Evolutionary conservation across 2,329 filamentous ascomycete species (phyloP).

Genomic region (Cladosporium sp.): DNA sequence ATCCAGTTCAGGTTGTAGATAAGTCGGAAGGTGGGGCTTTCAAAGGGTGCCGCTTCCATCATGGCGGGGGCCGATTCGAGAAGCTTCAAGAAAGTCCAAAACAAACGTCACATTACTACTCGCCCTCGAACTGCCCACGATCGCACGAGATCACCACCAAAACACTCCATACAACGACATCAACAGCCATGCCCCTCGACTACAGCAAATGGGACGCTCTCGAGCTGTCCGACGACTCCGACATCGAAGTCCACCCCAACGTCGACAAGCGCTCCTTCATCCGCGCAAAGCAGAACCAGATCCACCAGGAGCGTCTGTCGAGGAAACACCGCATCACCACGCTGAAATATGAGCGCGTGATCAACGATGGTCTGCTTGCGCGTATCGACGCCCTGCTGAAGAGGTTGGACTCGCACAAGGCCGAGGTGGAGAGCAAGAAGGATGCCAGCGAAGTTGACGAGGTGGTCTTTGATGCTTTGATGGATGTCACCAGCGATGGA

Average conservation of each 20-base stretch:
- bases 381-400: conserved; percentile 79
- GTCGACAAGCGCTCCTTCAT: conserved; percentile 94
- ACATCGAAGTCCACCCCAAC: conserved; percentile 88
- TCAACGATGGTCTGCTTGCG: conserved; percentile 86
- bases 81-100: conserved; percentile 10
- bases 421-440: conserved; percentile 56
- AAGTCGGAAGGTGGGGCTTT: not conserved
- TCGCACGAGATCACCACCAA: not conserved
- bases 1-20: too few species aligned
- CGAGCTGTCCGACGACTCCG: conserved; percentile 96
- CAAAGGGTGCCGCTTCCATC: not conserved
- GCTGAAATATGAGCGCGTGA: conserved; percentile 84
- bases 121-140: not conserved
- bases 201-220: conserved; percentile 77
- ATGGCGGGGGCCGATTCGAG: not conserved
- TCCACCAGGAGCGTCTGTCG: conserved; percentile 85
- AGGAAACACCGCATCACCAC: conserved; percentile 87
- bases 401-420: conserved; percentile 71
- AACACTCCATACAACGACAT: not conserved
- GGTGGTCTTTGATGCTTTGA: conserved; percentile 83
- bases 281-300: conserved; percentile 95
- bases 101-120: not conserved
- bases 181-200: conserved; percentile 1
- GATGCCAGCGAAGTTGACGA: conserved; percentile 68
- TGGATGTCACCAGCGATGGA: conserved; percentile 67